Percentiles rank a stretch among this genome's conserved stretches.
Evolutionary conservation across 768 basidiomycete genomes (phyloP).

Genomic region (Antrodiella citrinella): DNA sequence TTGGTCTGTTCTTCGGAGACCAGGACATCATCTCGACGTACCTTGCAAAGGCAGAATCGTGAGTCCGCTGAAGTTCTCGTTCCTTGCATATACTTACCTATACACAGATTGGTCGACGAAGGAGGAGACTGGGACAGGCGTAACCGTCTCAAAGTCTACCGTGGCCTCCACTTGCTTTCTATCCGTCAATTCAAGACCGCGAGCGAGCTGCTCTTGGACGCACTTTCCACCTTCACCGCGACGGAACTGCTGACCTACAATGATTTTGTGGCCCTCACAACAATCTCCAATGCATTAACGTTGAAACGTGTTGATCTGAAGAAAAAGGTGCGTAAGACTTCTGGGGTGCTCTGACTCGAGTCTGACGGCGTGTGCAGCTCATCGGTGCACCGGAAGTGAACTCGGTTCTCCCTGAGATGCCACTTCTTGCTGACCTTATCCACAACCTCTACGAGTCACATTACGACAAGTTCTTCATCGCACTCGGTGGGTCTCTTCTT

Average conservation of each 20-base stretch:
- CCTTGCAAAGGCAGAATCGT: constrained; percentile 78
- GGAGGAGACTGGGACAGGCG: constrained; percentile 98
- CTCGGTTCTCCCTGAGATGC: constrained; percentile 74
- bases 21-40: constrained; percentile 60
- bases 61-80: constrained; percentile 21
- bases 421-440: constrained; percentile 73
- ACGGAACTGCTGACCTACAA: constrained; percentile 83
- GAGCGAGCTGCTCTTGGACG: constrained; percentile 81
- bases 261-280: constrained; percentile 81
- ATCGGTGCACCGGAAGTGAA: constrained; percentile 84
- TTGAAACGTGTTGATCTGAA: constrained; percentile 82
- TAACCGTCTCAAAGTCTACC: constrained; percentile 95
- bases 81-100: neutral
- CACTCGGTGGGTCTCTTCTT: constrained; percentile 51
- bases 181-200: constrained; percentile 89
- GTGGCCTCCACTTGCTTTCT: constrained; percentile 74
- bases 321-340: constrained; percentile 67
- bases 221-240: constrained; percentile 90
- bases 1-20: constrained; percentile 88
- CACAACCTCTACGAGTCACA: constrained; percentile 89
- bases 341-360: too few species aligned
- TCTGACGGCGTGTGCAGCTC: constrained; percentile 39
- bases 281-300: constrained; percentile 70
- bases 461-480: constrained; percentile 89
- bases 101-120: constrained; percentile 84